These are phyloP conservation scores for Phytophthora lateralis DNA, from an alignment of 352 stramenopile genomes.

Conservation along the genomic window DNA sequence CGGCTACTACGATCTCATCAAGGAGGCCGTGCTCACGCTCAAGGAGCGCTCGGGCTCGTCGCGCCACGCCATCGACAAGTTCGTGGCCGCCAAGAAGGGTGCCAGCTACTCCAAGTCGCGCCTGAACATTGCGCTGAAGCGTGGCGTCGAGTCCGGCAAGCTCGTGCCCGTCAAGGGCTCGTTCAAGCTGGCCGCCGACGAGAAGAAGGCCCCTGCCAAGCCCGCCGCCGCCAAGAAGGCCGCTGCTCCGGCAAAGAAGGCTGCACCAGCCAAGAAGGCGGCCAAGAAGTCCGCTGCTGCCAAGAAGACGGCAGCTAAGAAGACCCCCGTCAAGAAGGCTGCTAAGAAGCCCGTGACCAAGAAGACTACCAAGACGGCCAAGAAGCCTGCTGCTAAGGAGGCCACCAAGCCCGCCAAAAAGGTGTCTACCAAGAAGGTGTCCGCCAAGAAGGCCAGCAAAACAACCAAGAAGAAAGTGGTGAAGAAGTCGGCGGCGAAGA, in stretches of 20 bases:
- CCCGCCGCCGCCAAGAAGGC: conserved; percentile 59
- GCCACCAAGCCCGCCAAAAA: conserved; percentile 23
- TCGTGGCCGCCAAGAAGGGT: conserved; percentile 88
- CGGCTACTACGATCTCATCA: conserved; percentile 93
- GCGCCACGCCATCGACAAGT: conserved; percentile 94
- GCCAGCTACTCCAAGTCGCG: conserved; percentile 77
- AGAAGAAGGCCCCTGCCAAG: conserved; percentile 87
- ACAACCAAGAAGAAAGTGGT: conserved; percentile 68
- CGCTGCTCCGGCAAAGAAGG: conserved; percentile 41
- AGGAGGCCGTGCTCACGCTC: conserved; percentile 90
- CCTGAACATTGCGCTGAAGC: conserved; percentile 92
- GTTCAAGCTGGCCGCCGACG: conserved; percentile 93
- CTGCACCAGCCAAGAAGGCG: conserved; percentile 22
- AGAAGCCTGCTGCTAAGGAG: conserved; percentile 39
- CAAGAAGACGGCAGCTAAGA: conserved; percentile 45
- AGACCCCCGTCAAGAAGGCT: conserved; percentile 38
- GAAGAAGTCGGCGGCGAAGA: conserved; percentile 75
- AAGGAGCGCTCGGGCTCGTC: conserved; percentile 93
- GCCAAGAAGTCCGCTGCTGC: conserved; percentile 26
- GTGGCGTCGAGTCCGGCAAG: conserved; percentile 86
- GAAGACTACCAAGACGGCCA: conserved; percentile 32
- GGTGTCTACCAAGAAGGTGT: conserved; percentile 43
- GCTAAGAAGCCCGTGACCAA: conserved; percentile 4
- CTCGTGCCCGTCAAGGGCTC: conserved; percentile 93
- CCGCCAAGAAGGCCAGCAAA: conserved; percentile 56